phyloP scores from a whole-genome alignment of 169 alveolate species.

The Plasmodium adleri region DNA sequence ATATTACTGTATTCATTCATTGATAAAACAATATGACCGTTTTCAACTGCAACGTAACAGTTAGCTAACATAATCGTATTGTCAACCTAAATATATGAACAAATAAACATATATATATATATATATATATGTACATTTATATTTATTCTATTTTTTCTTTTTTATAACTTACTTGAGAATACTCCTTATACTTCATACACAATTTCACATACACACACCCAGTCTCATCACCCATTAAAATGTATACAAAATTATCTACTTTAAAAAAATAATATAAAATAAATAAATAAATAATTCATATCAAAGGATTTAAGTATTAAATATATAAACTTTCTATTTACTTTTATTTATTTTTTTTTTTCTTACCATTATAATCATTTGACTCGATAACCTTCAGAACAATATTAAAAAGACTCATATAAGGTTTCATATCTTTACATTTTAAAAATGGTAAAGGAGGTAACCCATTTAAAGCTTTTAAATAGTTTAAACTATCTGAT shows the following conservation, averaged over 20 bases:
- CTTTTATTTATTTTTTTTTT: neutral
- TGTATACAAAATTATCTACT: constrained; percentile 18
- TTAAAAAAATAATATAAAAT: constrained; percentile 11
- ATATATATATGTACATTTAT: constrained; percentile 7
- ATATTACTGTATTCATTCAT: constrained; percentile 59
- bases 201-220: constrained; percentile 63
- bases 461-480: constrained; percentile 51
- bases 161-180: constrained; percentile 20
- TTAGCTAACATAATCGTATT: constrained; percentile 31
- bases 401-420: constrained; percentile 45
- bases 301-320: neutral
- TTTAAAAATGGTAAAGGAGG: constrained; percentile 43
- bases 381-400: constrained; percentile 28
- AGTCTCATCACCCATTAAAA: constrained; percentile 64
- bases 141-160: neutral
- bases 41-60: constrained; percentile 33
- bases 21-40: constrained; percentile 25
- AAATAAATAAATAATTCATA: neutral
- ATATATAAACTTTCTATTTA: neutral
- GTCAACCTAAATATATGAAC: constrained; percentile 14
- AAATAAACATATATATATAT: neutral
- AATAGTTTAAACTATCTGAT: constrained; percentile 25
- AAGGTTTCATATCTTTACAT: constrained; percentile 69
- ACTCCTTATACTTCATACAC: constrained; percentile 11
- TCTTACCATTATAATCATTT: constrained; percentile 12